Evolutionary conservation across 2,329 filamentous ascomycete species (phyloP), one percentile per base, ranked within the genome.

Genomic region (Aspergillus brunneoviolaceus): DNA sequence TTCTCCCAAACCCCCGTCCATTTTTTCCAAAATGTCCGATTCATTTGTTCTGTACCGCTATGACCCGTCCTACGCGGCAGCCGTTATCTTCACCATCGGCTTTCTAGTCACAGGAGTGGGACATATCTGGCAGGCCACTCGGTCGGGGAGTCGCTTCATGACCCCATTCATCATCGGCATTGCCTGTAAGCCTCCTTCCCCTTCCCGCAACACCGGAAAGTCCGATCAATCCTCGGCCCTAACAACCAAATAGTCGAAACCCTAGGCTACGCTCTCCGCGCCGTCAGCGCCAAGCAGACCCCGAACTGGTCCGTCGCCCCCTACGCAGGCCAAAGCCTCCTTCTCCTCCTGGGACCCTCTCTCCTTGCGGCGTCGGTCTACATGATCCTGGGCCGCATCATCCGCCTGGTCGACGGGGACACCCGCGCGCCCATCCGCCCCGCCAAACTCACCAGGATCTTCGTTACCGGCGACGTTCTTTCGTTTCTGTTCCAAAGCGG

Each of bases 291-390:
- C 39, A 19, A 21, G 16, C 29, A 57, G 25, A 25, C 29, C 31
- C 55, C 55, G n/a, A 10, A 51, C 21, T 57, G 35, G 21, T 21
- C 31, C 3, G 29, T 59, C 2, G 45, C 19, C 2, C 57, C 45
- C 3, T 58, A 49, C n/a, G 21, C 21, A 23, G 19, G 19, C 1
- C 59, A 60, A 23, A 60, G 21, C 23, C 45, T 60, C 5, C 50
- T 60, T 29, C 45, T 60, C n/a, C 50, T 60, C 5, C 29, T 60
- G 3, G 55, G 29, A 1, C 59, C 59, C 19, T 33, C 47, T 5
- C 50, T 60, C 29, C 54, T 33, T 21, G 59, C 59, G 12, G 59
- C 59, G 21, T 50, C 49, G 12, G 45, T 60, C 50, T 60, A 60
- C 51, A 60, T 60, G 59, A 51, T 33, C 21, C 51, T 60, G 3